Evolutionary conservation across 306 rosid genomes (phyloP), one percentile per base, ranked within the genome.

Genomic region (Cucurbita moschata): DNA sequence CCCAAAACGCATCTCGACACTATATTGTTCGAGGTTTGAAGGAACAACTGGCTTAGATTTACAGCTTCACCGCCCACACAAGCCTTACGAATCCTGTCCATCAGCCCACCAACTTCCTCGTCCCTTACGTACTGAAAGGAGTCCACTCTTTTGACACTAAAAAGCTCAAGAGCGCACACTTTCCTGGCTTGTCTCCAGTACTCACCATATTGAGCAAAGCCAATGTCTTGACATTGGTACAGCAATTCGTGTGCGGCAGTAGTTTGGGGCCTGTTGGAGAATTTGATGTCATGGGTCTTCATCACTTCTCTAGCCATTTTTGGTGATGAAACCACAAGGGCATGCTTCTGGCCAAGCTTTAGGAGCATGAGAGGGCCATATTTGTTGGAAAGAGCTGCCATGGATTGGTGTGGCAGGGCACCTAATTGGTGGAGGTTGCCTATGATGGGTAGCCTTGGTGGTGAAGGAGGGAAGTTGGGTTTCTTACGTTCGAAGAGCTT

Each of bases 341-440:
- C 68, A 23, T 87, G 82, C 3, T 67, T 19, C 12, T 74, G 81
- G 23, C 88, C 95, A 10, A 86, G 26, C 16, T 86, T 73, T 73
- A 88, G 74, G 74, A 83, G 81, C 89, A 88, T 86, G 55, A 88
- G 55, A 10, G 87, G 78, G 10, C 89, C 95, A 16, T 88, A 18
- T 51, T 81, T 16, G 2, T 49, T n/a, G 2, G 87, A 64, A 49
- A 85, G 87, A 3, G 8, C 18, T 3, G 77, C 76, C 5, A 87
- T 78, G 2, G 80, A 73, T 59, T 19, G 58, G 71, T 85, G 87
- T 0, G 86, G 86, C 1, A 83, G 18, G 26, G 8, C 58, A 4
- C 81, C 79, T 35, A 81, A 59, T 2, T 79, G 84, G 83, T 83
- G 92, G 15, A 87, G 87, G 82, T 87, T 87, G 18, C 92, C 89